Conservation (phyloP, 1,139 yeast genomes). For the Yamadazyma friedrichii region DNA sequence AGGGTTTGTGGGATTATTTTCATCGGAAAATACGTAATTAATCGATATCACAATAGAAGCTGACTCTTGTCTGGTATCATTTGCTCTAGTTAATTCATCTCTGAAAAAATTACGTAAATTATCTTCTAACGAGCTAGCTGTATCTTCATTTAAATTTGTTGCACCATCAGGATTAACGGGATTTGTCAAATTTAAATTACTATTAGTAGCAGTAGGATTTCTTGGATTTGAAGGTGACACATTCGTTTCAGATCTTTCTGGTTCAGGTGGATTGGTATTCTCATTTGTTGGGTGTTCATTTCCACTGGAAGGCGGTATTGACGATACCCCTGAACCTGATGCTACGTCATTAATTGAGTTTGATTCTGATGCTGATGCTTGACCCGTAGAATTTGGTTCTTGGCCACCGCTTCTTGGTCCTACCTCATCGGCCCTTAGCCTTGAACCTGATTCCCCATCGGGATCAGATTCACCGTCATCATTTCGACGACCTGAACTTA, state of each 20-base stretch:
- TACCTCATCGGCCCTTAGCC: background rate
- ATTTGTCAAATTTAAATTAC: background rate
- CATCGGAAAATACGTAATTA: constrained; percentile 46
- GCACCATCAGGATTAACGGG: too few species aligned
- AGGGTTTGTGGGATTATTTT: constrained; percentile 38
- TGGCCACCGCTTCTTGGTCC: background rate
- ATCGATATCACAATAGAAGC: constrained; percentile 42
- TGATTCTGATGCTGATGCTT: too few species aligned
- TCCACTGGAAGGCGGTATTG: background rate
- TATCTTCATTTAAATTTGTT: background rate
- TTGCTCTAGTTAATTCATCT: constrained; percentile 1
- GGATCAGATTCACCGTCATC: background rate
- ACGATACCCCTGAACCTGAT: background rate
- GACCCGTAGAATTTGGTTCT: background rate
- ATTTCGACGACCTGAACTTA: background rate
- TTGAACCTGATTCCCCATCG: background rate
- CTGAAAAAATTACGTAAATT: constrained; percentile 1
- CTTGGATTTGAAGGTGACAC: too few species aligned
- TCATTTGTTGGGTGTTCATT: too few species aligned
- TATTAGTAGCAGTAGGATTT: background rate
- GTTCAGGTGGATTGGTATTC: too few species aligned
- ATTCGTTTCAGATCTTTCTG: too few species aligned
- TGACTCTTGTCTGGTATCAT: constrained; percentile 5
- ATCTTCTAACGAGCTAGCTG: background rate
- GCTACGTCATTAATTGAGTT: too few species aligned